Evolutionary conservation across 2,329 filamentous ascomycete species (phyloP), one percentile per base, ranked within the genome.

Genomic region (Verruconis gallopava): DNA sequence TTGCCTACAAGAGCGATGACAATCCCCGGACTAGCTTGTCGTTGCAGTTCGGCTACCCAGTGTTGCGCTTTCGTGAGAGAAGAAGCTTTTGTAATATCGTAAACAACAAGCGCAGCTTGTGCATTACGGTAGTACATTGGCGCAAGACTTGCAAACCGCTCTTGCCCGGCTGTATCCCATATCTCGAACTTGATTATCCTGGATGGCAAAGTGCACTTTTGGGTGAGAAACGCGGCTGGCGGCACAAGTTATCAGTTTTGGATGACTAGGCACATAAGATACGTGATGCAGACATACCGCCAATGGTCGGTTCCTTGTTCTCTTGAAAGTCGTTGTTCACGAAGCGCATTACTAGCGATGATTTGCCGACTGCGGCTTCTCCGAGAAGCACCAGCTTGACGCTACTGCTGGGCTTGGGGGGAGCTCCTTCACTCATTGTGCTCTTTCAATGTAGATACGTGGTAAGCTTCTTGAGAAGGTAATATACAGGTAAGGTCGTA

Each of bases 61-160:
- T 96, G 89, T 67, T 93, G 93, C 41, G 91, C 91, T 69, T 98
- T 96, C 64, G 85, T 78, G 52, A 98, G 79, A 37, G 86, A 94
- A 38, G 85, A 91, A 34, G 88, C 83, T 65, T 96, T 96, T 48
- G 91, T 98, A 54, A 98, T 79, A 60, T 98, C 89, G 75, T 96
- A 98, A 60, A 96, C 89, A 48, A 98, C 89, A 51, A 98, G 82
- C 12, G 91, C 91, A 49, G 88, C 86, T 68, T 96, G 89, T 40
- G 91, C 91, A 61, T 98, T 96, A 65, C 89, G 86, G 71, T 96
- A 96, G 74, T 98, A 98, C 91, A 96, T 96, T 54, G 89, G 91
- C 40, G 91, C 91, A 47, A 96, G 77, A 40, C 84, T 93, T 53
- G 89, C 89, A 59, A 96, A 98, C 49, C 89, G 85, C 69, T 98